A percentile compares a stretch with the other conserved stretches of the same genome.
phyloP scores from a whole-genome alignment of 768 basidiomycete species.

The Tremella mesenterica region DNA sequence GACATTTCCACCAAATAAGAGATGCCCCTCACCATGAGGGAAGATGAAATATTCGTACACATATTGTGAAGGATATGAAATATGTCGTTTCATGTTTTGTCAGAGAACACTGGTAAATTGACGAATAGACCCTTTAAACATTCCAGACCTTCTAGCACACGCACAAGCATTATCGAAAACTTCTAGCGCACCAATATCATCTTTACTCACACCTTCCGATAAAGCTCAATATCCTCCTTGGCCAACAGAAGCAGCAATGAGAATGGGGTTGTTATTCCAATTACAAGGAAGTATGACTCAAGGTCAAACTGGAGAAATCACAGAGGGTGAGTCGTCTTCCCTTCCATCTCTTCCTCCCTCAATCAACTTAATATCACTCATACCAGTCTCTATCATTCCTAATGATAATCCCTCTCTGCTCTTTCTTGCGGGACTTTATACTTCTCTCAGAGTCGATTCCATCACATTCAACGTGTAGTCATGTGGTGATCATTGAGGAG shows the following conservation, averaged over 20 bases:
- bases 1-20: no score
- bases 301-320: conserved; percentile 25
- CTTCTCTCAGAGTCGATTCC: not conserved
- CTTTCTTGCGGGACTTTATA: not conserved
- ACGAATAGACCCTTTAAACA: conserved; percentile 17
- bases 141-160: conserved; percentile 17
- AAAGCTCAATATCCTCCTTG: conserved; percentile 27
- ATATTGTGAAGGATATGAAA: not conserved
- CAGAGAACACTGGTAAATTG: not conserved
- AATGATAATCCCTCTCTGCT: not conserved
- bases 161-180: conserved; percentile 23
- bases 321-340: conserved; percentile 21
- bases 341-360: not conserved
- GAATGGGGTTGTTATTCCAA: conserved; percentile 30
- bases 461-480: not conserved
- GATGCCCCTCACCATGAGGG: not conserved
- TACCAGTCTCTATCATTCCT: not conserved
- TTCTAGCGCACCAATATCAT: conserved; percentile 31
- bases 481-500: not conserved
- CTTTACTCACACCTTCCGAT: conserved; percentile 17
- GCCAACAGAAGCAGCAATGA: conserved; percentile 34
- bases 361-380: not conserved
- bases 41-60: not conserved
- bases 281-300: conserved; percentile 31
- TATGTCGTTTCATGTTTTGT: not conserved